These are phyloP conservation scores for Leccinum griseonigrum DNA, from an alignment of 1,284 basidiomycete genomes.

Conservation along the genomic window DNA sequence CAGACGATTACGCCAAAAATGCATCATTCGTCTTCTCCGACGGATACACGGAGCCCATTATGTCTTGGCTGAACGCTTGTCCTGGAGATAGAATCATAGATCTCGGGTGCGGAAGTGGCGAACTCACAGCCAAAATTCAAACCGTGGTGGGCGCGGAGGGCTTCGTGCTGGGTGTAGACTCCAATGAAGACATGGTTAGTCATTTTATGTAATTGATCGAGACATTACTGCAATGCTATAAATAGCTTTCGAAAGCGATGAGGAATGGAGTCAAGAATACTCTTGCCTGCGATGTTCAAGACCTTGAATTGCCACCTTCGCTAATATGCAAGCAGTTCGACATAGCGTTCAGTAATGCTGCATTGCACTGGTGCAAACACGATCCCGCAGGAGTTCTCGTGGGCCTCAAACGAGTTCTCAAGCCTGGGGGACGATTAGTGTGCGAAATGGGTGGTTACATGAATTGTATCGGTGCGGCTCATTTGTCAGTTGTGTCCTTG, in stretches of 20 bases:
- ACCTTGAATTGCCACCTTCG: conserved; percentile 36
- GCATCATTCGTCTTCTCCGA: conserved; percentile 75
- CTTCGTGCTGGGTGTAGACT: conserved; percentile 65
- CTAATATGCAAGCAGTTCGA: conserved; percentile 41
- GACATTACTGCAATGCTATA: not conserved
- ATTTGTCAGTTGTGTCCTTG: conserved; percentile 3
- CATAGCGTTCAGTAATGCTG: conserved; percentile 75
- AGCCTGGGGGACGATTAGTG: conserved; percentile 66
- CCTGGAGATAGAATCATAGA: conserved; percentile 74
- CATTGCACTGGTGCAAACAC: conserved; percentile 82
- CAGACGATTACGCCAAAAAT: conserved; percentile 54
- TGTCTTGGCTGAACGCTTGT: conserved; percentile 59
- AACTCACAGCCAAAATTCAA: conserved; percentile 62
- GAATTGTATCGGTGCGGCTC: conserved; percentile 59
- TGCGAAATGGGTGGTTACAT: conserved; percentile 79
- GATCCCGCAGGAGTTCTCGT: conserved; percentile 66
- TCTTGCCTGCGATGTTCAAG: conserved; percentile 53
- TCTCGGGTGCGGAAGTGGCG: conserved; percentile 81
- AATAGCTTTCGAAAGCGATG: conserved; percentile 57
- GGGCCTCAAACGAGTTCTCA: conserved; percentile 58
- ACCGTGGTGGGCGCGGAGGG: conserved; percentile 54
- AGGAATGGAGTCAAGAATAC: conserved; percentile 45
- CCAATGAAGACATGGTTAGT: conserved; percentile 70
- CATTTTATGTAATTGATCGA: not conserved
- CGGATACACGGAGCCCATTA: conserved; percentile 58